Percentiles rank a stretch among this genome's conserved stretches.
Conservation (phyloP, 257 asterid genomes). For the Solanum chaucha region DNA sequence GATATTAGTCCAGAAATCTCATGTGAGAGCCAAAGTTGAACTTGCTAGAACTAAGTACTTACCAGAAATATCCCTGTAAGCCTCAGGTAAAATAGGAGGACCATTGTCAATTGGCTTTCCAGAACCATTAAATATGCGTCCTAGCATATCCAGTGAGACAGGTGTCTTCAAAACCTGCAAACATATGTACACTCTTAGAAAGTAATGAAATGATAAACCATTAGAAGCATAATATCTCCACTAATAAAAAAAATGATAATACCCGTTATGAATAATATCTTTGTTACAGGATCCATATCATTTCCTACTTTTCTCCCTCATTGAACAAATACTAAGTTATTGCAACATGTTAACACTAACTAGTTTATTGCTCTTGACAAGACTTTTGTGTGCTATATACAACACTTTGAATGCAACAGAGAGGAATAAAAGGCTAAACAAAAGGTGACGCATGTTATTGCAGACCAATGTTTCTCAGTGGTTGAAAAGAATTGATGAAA, state of each 20-base stretch:
- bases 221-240: background rate
- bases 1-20: background rate
- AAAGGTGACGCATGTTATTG: background rate
- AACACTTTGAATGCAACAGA: background rate
- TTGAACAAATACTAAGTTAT: background rate
- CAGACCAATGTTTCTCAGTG: background rate
- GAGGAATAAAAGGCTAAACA: background rate
- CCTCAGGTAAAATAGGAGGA: slow-evolving; percentile 98
- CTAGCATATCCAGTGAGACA: slow-evolving; percentile 47
- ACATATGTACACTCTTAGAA: background rate
- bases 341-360: background rate
- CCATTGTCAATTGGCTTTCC: slow-evolving; percentile 96
- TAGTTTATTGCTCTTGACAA: background rate
- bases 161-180: slow-evolving; percentile 43
- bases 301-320: background rate
- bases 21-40: background rate
- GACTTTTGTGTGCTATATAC: background rate
- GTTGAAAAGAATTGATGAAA: background rate
- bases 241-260: background rate
- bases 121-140: slow-evolving; percentile 47
- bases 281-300: background rate
- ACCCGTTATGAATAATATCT: background rate
- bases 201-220: background rate
- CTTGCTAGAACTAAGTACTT: slow-evolving; percentile 20
- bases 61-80: slow-evolving; percentile 97